These are phyloP conservation scores for Inga laurina DNA, from an alignment of 306 rosid species.

Conservation along the genomic window DNA sequence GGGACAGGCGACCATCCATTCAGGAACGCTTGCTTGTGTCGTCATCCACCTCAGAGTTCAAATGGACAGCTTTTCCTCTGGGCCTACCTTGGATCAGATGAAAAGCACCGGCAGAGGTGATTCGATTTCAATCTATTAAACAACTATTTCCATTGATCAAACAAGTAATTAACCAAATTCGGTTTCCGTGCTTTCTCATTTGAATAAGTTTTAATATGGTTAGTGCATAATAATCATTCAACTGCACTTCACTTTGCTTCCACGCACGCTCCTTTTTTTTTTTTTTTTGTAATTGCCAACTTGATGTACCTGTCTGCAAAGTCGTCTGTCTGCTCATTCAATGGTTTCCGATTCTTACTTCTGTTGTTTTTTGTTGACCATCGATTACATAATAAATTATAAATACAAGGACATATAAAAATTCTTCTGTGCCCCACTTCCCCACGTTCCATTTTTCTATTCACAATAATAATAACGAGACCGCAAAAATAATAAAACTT, in stretches of 20 bases:
- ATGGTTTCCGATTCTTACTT: neutral
- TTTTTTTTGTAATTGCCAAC: neutral
- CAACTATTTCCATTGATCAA: neutral
- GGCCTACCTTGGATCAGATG: conserved; percentile 12
- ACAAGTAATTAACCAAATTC: neutral
- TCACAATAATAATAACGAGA: neutral
- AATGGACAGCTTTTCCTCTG: neutral
- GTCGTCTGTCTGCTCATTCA: neutral
- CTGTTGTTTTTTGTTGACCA: neutral
- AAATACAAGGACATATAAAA: neutral
- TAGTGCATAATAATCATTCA: neutral
- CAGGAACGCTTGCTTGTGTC: neutral
- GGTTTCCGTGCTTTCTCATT: neutral
- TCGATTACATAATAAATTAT: neutral
- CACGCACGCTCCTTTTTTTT: neutral
- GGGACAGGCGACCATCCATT: neutral
- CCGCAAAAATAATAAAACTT: neutral
- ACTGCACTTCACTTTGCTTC: neutral
- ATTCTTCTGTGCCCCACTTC: neutral
- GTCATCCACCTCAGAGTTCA: conserved; percentile 7
- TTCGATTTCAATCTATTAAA: neutral
- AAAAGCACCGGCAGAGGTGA: neutral
- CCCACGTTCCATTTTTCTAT: neutral
- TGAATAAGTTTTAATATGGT: neutral
- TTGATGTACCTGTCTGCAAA: neutral